phyloP scores from a whole-genome alignment of 2,329 filamentous ascomycete genomes.

The Chaetoscypha palmicola region DNA sequence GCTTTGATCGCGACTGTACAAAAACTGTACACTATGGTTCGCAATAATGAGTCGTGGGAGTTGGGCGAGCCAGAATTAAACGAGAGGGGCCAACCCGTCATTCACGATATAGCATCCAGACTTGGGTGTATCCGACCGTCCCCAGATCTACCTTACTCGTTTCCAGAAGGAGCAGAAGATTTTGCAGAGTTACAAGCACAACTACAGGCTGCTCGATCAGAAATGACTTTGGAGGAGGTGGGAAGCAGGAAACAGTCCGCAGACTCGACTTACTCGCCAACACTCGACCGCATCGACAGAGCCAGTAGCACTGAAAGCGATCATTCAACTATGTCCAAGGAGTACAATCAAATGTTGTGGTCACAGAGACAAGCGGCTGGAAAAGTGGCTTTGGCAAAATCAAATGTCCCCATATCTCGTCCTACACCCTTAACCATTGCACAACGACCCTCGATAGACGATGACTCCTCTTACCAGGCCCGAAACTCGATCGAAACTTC shows the following conservation, averaged over 20 bases:
- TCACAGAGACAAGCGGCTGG: conserved; percentile 15
- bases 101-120: conserved; percentile 58
- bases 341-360: conserved; percentile 22
- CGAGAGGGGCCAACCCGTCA: conserved; percentile 54
- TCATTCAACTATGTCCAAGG: conserved; percentile 22
- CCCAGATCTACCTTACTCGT: conserved; percentile 50
- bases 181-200: conserved; percentile 50
- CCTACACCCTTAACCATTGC: conserved; percentile 11
- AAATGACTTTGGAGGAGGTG: conserved; percentile 18
- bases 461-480: conserved; percentile 13
- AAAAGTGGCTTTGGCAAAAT: neutral
- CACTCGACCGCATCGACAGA: conserved; percentile 19
- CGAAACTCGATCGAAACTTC: conserved; percentile 16
- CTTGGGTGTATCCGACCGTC: conserved; percentile 58
- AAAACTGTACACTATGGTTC: conserved; percentile 59
- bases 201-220: conserved; percentile 34
- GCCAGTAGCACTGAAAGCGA: conserved; percentile 27
- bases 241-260: conserved; percentile 16
- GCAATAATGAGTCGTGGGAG: conserved; percentile 51
- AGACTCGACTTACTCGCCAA: conserved; percentile 19
- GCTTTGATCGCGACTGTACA: conserved; percentile 57
- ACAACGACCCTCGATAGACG: conserved; percentile 9
- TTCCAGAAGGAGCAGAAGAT: conserved; percentile 55
- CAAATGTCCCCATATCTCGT: conserved; percentile 1
- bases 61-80: conserved; percentile 58